Evolutionary conservation across 441 rosid species (phyloP).

Genomic region (Mallotus japonicus): DNA sequence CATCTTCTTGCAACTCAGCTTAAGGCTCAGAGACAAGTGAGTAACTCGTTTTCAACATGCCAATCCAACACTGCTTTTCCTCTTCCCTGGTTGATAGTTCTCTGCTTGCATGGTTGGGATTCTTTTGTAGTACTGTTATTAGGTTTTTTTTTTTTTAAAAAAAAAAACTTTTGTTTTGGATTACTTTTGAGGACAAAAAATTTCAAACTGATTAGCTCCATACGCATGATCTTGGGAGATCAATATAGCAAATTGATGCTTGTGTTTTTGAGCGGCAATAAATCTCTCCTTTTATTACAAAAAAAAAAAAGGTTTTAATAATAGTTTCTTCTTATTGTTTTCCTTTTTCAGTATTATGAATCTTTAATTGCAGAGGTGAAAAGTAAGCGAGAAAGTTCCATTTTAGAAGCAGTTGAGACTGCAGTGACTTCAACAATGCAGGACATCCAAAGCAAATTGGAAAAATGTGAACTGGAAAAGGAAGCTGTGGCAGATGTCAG

Average conservation of each 20-base stretch:
- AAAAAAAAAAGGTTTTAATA: background rate
- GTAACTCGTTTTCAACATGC: constrained; percentile 23
- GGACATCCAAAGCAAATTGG: constrained; percentile 66
- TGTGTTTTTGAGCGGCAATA: background rate
- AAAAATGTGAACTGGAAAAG: constrained; percentile 58
- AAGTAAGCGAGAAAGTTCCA: constrained; percentile 59
- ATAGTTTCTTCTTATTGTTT: background rate
- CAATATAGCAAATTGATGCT: background rate
- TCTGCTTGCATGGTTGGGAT: background rate
- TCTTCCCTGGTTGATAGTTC: constrained; percentile 6
- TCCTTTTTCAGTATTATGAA: constrained; percentile 66
- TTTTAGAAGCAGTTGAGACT: constrained; percentile 65
- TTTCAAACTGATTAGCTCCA: background rate
- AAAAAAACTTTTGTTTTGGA: too few species aligned
- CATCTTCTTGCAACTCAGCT: constrained; percentile 83
- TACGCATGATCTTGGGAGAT: background rate
- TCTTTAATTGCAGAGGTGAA: constrained; percentile 71
- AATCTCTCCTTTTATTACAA: background rate
- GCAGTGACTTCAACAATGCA: constrained; percentile 54
- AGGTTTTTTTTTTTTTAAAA: too few species aligned
- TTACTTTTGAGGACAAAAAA: background rate
- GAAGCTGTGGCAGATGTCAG: constrained; percentile 62
- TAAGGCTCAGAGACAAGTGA: constrained; percentile 82
- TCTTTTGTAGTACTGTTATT: too few species aligned
- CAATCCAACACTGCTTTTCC: background rate